Percentiles rank a stretch among this genome's conserved stretches.
Conservation (phyloP, 768 basidiomycete genomes). For the Leucosporidium creatinivorum region DNA sequence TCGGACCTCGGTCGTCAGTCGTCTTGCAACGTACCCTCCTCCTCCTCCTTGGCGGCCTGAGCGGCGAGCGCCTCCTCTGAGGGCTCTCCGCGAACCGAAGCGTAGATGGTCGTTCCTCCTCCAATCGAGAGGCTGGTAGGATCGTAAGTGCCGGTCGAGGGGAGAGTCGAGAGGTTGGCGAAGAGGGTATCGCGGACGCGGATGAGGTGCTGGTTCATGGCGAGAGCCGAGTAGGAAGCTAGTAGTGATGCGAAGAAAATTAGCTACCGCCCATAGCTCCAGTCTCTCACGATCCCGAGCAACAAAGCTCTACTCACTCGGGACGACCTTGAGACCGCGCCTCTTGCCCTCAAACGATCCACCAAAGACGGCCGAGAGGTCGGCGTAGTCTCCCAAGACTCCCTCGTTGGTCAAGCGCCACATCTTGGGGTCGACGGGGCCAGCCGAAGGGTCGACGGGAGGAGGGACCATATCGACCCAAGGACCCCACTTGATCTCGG, state of each 20-base stretch:
- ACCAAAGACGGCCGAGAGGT: conserved; percentile 44
- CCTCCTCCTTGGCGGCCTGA: conserved; percentile 33
- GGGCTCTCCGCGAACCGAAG: conserved; percentile 8
- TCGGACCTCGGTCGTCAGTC: neutral
- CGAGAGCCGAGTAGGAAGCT: conserved; percentile 45
- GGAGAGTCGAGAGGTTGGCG: conserved; percentile 28
- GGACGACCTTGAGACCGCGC: conserved; percentile 43
- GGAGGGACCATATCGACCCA: conserved; percentile 37
- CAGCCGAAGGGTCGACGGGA: conserved; percentile 36
- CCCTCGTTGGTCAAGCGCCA: conserved; percentile 29
- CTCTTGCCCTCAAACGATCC: conserved; percentile 32
- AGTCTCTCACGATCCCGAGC: neutral
- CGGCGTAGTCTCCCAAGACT: conserved; percentile 43
- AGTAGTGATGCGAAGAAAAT: neutral
- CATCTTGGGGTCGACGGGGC: conserved; percentile 36
- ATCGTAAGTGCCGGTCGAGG: conserved; percentile 32
- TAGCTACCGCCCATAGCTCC: too few species aligned
- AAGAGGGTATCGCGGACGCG: conserved; percentile 42
- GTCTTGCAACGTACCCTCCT: conserved; percentile 25
- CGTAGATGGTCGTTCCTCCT: conserved; percentile 27
- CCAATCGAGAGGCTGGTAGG: conserved; percentile 31
- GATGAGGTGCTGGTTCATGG: conserved; percentile 44
- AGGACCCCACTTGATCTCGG: conserved; percentile 32
- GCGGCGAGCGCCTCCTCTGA: conserved; percentile 14
- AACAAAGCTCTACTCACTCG: conserved; percentile 38